phyloP scores from a whole-genome alignment of 2,329 filamentous ascomycete species.

The Penicillium sp. region DNA sequence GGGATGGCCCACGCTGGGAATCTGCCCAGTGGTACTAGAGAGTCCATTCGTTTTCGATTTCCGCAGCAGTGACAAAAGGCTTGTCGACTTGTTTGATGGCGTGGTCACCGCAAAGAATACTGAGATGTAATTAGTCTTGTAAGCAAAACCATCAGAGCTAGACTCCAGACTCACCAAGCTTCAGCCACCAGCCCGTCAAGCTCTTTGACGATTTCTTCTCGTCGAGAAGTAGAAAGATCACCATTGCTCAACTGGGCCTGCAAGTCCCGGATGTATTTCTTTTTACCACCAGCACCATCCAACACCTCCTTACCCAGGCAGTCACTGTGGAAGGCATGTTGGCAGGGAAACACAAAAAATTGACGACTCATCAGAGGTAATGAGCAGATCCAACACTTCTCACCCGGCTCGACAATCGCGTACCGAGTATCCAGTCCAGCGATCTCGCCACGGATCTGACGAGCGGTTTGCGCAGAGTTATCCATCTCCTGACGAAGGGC shows the following conservation, averaged over 20 bases:
- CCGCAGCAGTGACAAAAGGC: conserved; percentile 71
- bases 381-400: conserved; percentile 84
- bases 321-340: conserved; percentile 95
- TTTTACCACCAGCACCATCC: conserved; percentile 71
- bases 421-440: conserved; percentile 79
- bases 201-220: conserved; percentile 79
- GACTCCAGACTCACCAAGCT: conserved; percentile 61
- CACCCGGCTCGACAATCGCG: conserved; percentile 91
- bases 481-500: conserved; percentile 90
- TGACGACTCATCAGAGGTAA: conserved; percentile 81
- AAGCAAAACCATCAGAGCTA: neutral
- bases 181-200: conserved; percentile 87
- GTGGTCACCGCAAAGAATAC: conserved; percentile 89
- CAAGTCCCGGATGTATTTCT: conserved; percentile 74
- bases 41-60: conserved; percentile 76
- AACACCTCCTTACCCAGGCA: conserved; percentile 82
- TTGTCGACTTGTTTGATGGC: conserved; percentile 92
- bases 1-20: neutral
- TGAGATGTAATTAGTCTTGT: conserved; percentile 36
- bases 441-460: conserved; percentile 87
- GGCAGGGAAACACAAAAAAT: conserved; percentile 98
- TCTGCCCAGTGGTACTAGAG: conserved; percentile 40
- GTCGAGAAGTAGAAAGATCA: conserved; percentile 60
- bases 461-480: conserved; percentile 78
- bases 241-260: conserved; percentile 78